These are phyloP conservation scores for Rhizophora apiculata DNA, from an alignment of 345 rosid genomes.

Conservation along the genomic window DNA sequence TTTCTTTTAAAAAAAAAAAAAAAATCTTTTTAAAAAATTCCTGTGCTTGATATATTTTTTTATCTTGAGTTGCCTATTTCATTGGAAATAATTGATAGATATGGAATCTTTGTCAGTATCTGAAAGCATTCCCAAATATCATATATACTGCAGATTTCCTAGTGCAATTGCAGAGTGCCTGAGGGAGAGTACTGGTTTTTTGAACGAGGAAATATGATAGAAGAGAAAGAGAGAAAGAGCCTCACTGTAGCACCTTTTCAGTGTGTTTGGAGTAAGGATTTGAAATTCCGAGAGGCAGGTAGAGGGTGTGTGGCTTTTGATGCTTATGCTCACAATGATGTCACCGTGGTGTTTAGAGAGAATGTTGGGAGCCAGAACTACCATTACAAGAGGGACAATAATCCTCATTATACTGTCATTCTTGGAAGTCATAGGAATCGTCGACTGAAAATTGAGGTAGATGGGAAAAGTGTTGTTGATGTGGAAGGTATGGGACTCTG, in stretches of 20 bases:
- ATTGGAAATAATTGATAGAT: conserved; percentile 20
- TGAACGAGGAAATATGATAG: conserved; percentile 34
- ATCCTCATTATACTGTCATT: conserved; percentile 95
- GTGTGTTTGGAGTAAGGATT: conserved; percentile 97
- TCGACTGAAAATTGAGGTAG: conserved; percentile 83
- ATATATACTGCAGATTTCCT: conserved; percentile 28
- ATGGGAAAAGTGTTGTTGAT: conserved; percentile 82
- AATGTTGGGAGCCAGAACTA: conserved; percentile 89
- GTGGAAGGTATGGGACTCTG: conserved; percentile 70
- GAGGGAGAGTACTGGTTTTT: background rate
- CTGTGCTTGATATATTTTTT: background rate
- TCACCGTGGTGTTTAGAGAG: conserved; percentile 91
- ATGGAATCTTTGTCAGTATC: conserved; percentile 12
- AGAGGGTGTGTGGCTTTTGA: conserved; percentile 96
- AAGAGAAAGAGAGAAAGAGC: conserved; percentile 57
- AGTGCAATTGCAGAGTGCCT: conserved; percentile 7
- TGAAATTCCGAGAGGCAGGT: conserved; percentile 84
- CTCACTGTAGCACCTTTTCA: conserved; percentile 95
- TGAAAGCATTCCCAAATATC: background rate
- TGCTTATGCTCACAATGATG: conserved; percentile 94
- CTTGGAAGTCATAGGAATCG: conserved; percentile 92
- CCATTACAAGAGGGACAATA: conserved; percentile 83
- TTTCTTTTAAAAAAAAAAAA: background rate
- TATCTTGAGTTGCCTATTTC: background rate
- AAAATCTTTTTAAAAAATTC: background rate